Evolutionary conservation across 148 eudicot genomes (phyloP).

Genomic region (Cornus suecica): DNA sequence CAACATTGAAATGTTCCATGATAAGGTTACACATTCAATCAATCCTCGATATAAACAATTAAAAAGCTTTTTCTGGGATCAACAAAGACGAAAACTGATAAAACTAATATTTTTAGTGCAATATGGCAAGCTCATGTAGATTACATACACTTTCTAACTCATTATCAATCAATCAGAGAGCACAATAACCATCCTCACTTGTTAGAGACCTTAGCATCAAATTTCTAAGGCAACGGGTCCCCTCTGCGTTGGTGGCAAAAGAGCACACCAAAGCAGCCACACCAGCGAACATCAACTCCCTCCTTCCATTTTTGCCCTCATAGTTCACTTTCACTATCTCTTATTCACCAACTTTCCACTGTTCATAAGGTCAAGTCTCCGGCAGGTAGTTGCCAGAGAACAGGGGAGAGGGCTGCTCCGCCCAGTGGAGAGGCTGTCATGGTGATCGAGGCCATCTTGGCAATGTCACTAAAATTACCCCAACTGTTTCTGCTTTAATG

Average conservation of each 20-base stretch:
- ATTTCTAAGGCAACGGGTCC: slow-evolving; percentile 41
- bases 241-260: slow-evolving; percentile 27
- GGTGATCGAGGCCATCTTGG: slow-evolving; percentile 41
- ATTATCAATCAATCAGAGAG: background rate
- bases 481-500: background rate
- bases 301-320: slow-evolving; percentile 37
- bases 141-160: slow-evolving; percentile 1
- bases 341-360: slow-evolving; percentile 20
- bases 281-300: slow-evolving; percentile 42
- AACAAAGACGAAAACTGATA: background rate
- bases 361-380: slow-evolving; percentile 26
- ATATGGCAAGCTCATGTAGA: background rate
- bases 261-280: slow-evolving; percentile 39
- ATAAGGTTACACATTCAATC: too few species aligned
- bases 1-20: too few species aligned
- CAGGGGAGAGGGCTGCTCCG: slow-evolving; percentile 6
- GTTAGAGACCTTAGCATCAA: slow-evolving; percentile 43
- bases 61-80: background rate
- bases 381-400: slow-evolving; percentile 6
- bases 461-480: background rate
- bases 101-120: background rate
- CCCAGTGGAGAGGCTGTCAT: slow-evolving; percentile 27
- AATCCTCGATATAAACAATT: too few species aligned
- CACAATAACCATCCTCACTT: slow-evolving; percentile 18
- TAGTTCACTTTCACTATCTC: slow-evolving; percentile 19